Percentiles rank a stretch among this genome's conserved stretches.
Evolutionary conservation across 2,329 filamentous ascomycete genomes (phyloP).

Genomic region (Phaeosphaeriaceae sp.): DNA sequence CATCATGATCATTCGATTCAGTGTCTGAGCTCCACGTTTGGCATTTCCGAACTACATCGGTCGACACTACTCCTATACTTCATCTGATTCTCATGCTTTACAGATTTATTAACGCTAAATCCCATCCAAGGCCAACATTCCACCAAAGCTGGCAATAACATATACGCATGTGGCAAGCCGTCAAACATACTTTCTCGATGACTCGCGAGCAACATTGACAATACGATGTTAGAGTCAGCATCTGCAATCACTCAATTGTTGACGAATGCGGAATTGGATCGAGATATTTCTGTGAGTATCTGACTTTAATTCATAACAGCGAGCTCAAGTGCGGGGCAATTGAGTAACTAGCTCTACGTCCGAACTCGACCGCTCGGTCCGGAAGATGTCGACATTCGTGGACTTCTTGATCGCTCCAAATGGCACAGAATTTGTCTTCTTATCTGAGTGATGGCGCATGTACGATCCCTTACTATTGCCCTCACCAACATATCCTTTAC

Average conservation of each 20-base stretch:
- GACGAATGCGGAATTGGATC: background rate
- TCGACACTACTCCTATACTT: too few species aligned
- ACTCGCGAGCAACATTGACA: background rate
- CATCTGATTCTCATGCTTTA: too few species aligned
- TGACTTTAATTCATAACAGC: background rate
- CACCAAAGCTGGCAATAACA: background rate
- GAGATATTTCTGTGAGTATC: background rate
- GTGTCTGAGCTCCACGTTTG: too few species aligned
- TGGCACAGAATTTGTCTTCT: constrained; percentile 21
- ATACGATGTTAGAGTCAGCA: background rate
- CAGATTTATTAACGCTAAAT: too few species aligned
- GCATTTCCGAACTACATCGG: too few species aligned
- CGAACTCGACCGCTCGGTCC: constrained; percentile 23
- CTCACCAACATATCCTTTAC: constrained; percentile 17
- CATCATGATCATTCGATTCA: too few species aligned
- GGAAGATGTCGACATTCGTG: constrained; percentile 28
- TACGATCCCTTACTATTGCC: constrained; percentile 26
- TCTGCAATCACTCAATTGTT: background rate
- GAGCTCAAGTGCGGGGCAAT: background rate
- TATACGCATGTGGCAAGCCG: background rate
- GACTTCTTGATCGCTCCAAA: constrained; percentile 30
- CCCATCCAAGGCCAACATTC: too few species aligned
- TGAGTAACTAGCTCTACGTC: constrained; percentile 27
- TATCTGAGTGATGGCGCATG: constrained; percentile 14
- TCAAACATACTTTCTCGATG: background rate